Base-by-base conservation (phyloP, 106 monocot species). In the Gastrodia elata region DNA sequence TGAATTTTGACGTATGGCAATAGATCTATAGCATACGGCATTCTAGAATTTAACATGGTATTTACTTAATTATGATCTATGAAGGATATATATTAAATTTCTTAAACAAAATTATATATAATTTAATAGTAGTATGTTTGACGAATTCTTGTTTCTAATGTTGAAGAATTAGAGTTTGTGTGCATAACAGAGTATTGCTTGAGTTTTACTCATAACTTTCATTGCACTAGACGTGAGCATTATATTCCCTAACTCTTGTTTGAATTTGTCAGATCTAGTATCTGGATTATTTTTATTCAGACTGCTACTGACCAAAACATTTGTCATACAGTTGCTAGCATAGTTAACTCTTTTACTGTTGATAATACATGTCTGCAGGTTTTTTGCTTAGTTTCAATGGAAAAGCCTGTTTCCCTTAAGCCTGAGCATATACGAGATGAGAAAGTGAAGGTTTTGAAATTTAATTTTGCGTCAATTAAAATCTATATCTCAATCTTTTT, bases 321-420 rank as follows among this genome's bases (percentile, higher is more conserved):
- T 0, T 28, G 13, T 61, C 28, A 28, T 32, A 61, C 32, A 25
- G 25, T 24, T 57, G 57, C 57, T 8, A 57, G 25, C 57, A 18
- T 57, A 57, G 7, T 57, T 57, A 57, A 26, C 4, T 8, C 0
- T 26, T 0, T 57, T 24, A 57, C 22, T 22, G 1, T 28, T 28
- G 7, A 61, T 61, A 28, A 27, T 30, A 30, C 32, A 32, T 67
- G n/a, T 67, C 15, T 78, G 38, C 82, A 97, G 96, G 92, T 97
- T 88, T 81, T 97, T 78, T 97, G 96, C 77, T 90, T 97, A 59
- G 92, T 97, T 79, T 92, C 96, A 26, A 97, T 97, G 96, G 96
- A 97, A 75, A 97, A 97, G 69, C 96, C 96, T 52, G 88, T 97
- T 77, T 97, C 92, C 77, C 90, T 97, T 74, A 97, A 81, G 73